Conservation (phyloP, 352 stramenopile genomes). For the Globisporangium heterothallicum region DNA sequence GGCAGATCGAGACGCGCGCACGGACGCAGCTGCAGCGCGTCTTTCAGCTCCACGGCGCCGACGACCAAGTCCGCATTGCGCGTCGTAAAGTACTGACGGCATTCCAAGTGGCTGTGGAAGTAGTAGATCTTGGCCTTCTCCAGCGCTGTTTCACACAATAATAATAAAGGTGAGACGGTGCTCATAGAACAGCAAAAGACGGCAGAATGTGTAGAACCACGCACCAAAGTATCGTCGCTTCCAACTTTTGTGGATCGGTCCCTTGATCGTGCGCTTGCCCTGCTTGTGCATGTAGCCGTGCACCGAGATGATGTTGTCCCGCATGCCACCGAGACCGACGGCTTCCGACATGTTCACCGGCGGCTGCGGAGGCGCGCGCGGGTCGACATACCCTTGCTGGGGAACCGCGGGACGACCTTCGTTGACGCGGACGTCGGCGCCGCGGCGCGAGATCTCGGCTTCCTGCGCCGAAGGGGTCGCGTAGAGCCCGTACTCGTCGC, state of each 20-base stretch:
- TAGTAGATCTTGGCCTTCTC: constrained; percentile 89
- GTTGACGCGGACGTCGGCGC: constrained; percentile 29
- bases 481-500: constrained; percentile 58
- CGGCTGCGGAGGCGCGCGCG: constrained; percentile 42
- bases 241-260: constrained; percentile 84
- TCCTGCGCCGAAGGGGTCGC: constrained; percentile 46
- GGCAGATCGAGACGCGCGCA: constrained; percentile 77
- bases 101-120: constrained; percentile 83
- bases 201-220: not conserved
- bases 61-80: constrained; percentile 78
- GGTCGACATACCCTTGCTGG: constrained; percentile 56
- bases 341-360: constrained; percentile 72
- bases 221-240: constrained; percentile 78
- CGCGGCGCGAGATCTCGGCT: constrained; percentile 41
- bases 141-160: constrained; percentile 28
- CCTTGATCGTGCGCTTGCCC: constrained; percentile 83
- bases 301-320: constrained; percentile 86
- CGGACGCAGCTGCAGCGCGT: constrained; percentile 76
- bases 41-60: constrained; percentile 77
- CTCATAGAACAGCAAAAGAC: not conserved
- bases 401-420: constrained; percentile 35
- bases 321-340: constrained; percentile 22
- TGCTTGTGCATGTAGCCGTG: constrained; percentile 90
- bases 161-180: not conserved
- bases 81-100: constrained; percentile 84